Conservation (phyloP, 2,329 filamentous ascomycete species). For the Colletotrichum scovillei region DNA sequence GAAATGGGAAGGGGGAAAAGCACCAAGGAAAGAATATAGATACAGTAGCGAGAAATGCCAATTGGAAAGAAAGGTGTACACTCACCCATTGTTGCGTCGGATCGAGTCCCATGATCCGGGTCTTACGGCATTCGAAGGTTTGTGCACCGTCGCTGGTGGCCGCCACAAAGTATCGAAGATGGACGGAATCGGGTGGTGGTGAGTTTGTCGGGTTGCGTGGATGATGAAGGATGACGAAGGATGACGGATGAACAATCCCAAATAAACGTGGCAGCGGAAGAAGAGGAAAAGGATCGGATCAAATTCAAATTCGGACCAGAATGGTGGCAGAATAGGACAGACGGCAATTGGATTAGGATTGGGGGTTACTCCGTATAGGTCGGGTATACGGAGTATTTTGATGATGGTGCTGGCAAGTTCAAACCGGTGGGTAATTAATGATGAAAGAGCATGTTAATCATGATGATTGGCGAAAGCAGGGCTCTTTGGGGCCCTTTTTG, state of each 20-base stretch:
- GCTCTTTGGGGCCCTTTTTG: too few relatives aligned
- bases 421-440: background rate
- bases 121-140: conserved; percentile 39
- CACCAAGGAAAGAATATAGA: background rate
- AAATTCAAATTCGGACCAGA: background rate
- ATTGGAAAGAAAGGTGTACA: conserved; percentile 27
- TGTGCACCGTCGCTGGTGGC: conserved; percentile 22
- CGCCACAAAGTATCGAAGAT: conserved; percentile 1
- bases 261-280: background rate
- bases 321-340: too few relatives aligned
- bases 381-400: background rate
- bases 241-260: background rate
- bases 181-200: background rate
- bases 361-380: background rate
- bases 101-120: conserved; percentile 47
- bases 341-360: background rate
- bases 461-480: background rate
- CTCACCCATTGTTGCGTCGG: conserved; percentile 50
- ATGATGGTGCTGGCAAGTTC: background rate
- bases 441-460: background rate
- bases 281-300: background rate
- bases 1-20: background rate
- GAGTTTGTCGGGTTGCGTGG: background rate
- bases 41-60: background rate
- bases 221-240: background rate